Conservation (phyloP, 441 rosid genomes). For the Populus trichocarpa region DNA sequence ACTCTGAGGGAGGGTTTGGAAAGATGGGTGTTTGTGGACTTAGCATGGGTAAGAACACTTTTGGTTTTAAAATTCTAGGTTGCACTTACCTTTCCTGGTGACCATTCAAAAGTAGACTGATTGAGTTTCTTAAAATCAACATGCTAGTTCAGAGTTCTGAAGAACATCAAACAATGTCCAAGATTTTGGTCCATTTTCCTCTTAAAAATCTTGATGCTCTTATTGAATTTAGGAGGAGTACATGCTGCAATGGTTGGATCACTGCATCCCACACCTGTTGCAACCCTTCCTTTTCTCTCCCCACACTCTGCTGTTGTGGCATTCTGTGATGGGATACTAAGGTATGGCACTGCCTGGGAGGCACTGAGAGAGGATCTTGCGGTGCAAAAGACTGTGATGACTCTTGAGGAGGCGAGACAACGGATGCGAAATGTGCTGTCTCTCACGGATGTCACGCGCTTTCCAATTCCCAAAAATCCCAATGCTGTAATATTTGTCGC, state of each 20-base stretch:
- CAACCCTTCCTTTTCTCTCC: slow-evolving; percentile 92
- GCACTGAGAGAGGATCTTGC: slow-evolving; percentile 87
- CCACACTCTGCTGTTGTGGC: slow-evolving; percentile 99
- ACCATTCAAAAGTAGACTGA: not conserved
- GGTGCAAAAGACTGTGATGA: slow-evolving; percentile 57
- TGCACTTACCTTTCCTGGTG: slow-evolving; percentile 14
- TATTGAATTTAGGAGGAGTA: slow-evolving; percentile 76
- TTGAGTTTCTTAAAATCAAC: not conserved
- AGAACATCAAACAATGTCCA: slow-evolving; percentile 1
- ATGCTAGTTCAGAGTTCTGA: not conserved
- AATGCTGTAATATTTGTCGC: slow-evolving; percentile 82
- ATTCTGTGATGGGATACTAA: slow-evolving; percentile 90
- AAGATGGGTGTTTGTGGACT: slow-evolving; percentile 97
- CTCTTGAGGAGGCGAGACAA: slow-evolving; percentile 89
- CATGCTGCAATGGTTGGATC: slow-evolving; percentile 99
- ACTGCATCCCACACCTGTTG: slow-evolving; percentile 88
- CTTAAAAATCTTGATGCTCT: slow-evolving; percentile 24
- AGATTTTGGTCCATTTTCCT: not conserved
- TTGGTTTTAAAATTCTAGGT: not conserved
- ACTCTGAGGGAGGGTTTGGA: slow-evolving; percentile 80
- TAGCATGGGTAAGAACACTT: slow-evolving; percentile 78
- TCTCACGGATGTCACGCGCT: slow-evolving; percentile 97
- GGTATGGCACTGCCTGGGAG: slow-evolving; percentile 96
- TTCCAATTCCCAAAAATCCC: slow-evolving; percentile 83
- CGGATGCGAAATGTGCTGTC: slow-evolving; percentile 88